Evolutionary conservation across 148 eudicot genomes (phyloP).

Genomic region (Arbutus unedo): DNA sequence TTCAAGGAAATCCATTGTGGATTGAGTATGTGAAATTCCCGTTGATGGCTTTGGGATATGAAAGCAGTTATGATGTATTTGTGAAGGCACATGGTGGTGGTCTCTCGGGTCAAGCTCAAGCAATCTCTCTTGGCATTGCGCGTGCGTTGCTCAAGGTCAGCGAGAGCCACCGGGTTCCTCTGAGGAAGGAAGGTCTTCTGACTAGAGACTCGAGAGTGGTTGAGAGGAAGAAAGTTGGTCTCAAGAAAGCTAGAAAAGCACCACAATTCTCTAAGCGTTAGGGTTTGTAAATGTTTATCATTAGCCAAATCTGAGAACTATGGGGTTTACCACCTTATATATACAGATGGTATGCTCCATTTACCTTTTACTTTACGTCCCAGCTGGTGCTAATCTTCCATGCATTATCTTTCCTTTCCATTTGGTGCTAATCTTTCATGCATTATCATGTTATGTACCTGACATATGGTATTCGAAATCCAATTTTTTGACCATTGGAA

Average conservation of each 20-base stretch:
- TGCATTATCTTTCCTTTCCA: too few species aligned
- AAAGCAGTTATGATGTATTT: slow-evolving; percentile 76
- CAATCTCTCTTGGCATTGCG: slow-evolving; percentile 83
- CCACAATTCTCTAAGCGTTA: slow-evolving; percentile 96
- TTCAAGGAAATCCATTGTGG: slow-evolving; percentile 95
- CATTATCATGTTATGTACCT: too few species aligned
- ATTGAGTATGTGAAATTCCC: slow-evolving; percentile 80
- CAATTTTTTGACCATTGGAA: too few species aligned
- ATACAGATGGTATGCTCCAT: too few species aligned
- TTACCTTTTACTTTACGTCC: too few species aligned
- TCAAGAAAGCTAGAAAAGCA: slow-evolving; percentile 91
- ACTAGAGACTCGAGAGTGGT: slow-evolving; percentile 91
- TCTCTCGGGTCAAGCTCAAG: slow-evolving; percentile 96
- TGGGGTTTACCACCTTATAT: background rate
- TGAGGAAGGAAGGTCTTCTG: slow-evolving; percentile 75
- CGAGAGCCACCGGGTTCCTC: slow-evolving; percentile 62
- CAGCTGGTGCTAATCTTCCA: too few species aligned
- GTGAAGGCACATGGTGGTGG: slow-evolving; percentile 97
- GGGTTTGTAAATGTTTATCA: slow-evolving; percentile 28
- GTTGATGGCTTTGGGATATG: slow-evolving; percentile 66
- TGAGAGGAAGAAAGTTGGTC: slow-evolving; percentile 91
- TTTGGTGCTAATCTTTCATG: too few species aligned
- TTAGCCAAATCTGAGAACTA: background rate
- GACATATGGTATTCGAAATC: too few species aligned
- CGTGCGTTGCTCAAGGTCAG: slow-evolving; percentile 88